Evolutionary conservation across 805 yeast genomes (phyloP), one percentile per base, ranked within the genome.

Genomic region (Candida sonorensis): DNA sequence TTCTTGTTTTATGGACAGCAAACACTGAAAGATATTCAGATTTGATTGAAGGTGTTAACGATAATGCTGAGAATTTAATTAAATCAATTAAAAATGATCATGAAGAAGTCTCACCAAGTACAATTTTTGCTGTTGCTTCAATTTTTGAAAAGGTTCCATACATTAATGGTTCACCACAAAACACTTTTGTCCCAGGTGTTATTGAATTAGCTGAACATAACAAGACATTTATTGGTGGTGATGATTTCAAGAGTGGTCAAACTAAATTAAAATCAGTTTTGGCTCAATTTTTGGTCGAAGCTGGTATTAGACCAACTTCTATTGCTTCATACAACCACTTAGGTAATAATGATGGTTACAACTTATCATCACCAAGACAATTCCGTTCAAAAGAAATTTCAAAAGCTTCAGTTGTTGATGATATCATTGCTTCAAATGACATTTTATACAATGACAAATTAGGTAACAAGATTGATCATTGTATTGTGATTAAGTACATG

Each of bases 131-230:
- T 8, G 84, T 85, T 45, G 97, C 97, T 12, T 76, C 85, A 32
- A 90, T 90, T 47, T 70, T 88, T 52, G 97, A 90, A 60, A 72
- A 75, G 26, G 77, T 79, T 38, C 94, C 97, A 33, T 88, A 86
- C 66, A 85, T 88, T 61, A 88, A 88, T 53, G 97, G 97, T 29
- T 86, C 96, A 25, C 97, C 97, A 33, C 97, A 88, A 66, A 88
- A 88, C 69, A 90, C 97, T 33, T 88, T 90, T 65, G 95, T 86
- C 35, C 97, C 97, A 15, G 97, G 97, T 45, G 83, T 81, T 41
- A 72, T 90, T 53, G 87, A 86, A 61, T 74, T 88, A 46, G 94
- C 97, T 29, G 95, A 87, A 61, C 55, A 69, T 49, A 56, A 84
- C 58, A 62, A 72, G 43, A 64, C 82, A 21, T 84, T 81, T 56